Evolutionary conservation across 2,329 filamentous ascomycete genomes (phyloP), one percentile per base, ranked within the genome.

Genomic region (Trichoderma oligosporum): DNA sequence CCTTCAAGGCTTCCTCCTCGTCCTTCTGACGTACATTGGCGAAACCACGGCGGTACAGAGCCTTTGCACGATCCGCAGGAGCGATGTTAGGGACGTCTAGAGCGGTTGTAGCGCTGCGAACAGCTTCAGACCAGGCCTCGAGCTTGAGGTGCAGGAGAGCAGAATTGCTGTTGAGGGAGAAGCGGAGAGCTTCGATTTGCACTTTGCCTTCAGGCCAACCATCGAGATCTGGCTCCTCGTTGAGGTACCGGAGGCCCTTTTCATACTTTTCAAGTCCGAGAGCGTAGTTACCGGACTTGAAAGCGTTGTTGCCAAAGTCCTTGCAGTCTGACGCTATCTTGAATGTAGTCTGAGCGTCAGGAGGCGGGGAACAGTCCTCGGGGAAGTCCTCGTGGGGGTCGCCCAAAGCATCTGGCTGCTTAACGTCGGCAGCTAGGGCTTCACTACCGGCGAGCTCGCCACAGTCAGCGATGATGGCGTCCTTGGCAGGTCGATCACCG

Each of bases 311-410:
- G 66, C 94, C 94, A 69, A 87, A 94, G 33, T 88, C 89, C 78
- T 99, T 99, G 73, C 96, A 84, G 63, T 89, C 89, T 4, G 82
- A 78, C 2, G 89, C 91, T 60, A 97, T 92, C 73, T 88, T 83
- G 70, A 90, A 81, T 61, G 91, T 83, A 61, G 87, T 81, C 16
- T 79, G 70, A 12, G 87, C 87, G 48, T 84, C 82, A 61, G 91
- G 81, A 54, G 85, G 78, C 46, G 81, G 70, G 18, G 70, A 73
- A 66, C 87, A 84, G 75, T 99, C 94, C 70, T 97, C 91, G 31
- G 94, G 94, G 75, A 89, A 97, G 71, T 97, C 94, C 76, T 97
- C 93, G 75, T 95, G 97, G 5, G 85, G 82, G 76, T 99, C 94
- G 62, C 94, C 94, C 12, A 89, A 90, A 53, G 83, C 78, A 70